phyloP scores from a whole-genome alignment of 2,329 filamentous ascomycete species.

The Polytolypa hystricis region DNA sequence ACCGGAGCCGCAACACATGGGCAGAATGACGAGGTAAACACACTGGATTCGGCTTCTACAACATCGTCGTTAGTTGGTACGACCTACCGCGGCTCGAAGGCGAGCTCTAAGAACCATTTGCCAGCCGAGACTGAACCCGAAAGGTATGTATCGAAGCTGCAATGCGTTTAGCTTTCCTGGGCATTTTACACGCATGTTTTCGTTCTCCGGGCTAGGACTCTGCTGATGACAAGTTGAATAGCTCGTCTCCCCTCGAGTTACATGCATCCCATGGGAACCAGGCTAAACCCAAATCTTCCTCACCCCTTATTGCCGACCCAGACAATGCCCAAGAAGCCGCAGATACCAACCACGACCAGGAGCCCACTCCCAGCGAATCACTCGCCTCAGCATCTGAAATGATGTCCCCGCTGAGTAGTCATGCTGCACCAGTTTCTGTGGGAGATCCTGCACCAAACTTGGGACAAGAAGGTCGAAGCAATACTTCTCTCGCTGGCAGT shows the following conservation, averaged over 20 bases:
- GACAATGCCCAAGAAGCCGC: background rate
- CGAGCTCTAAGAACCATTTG: background rate
- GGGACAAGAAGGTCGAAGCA: too few relatives aligned
- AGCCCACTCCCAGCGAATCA: constrained; percentile 1
- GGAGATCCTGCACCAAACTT: too few relatives aligned
- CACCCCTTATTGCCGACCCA: too few relatives aligned
- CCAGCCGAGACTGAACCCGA: constrained; percentile 29
- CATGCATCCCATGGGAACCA: too few relatives aligned
- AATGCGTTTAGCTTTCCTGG: background rate
- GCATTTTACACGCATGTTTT: background rate
- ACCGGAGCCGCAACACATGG: constrained; percentile 3
- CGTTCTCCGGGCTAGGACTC: too few relatives aligned
- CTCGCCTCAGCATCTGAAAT: constrained; percentile 5
- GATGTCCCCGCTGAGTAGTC: constrained; percentile 3
- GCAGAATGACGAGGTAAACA: background rate
- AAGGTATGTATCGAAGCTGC: constrained; percentile 21
- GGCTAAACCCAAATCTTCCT: too few relatives aligned
- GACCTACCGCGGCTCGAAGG: background rate
- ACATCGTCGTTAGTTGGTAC: too few relatives aligned
- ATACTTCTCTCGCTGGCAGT: too few relatives aligned
- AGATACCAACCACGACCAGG: background rate
- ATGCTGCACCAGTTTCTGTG: constrained; percentile 5
- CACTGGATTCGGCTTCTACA: background rate
- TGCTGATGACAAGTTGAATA: too few relatives aligned
- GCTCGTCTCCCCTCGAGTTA: too few relatives aligned